A percentile compares a stretch with the other conserved stretches of the same genome.
These are phyloP conservation scores for Pochonia chlamydosporia DNA, from an alignment of 2,329 filamentous ascomycete species.

Conservation along the genomic window DNA sequence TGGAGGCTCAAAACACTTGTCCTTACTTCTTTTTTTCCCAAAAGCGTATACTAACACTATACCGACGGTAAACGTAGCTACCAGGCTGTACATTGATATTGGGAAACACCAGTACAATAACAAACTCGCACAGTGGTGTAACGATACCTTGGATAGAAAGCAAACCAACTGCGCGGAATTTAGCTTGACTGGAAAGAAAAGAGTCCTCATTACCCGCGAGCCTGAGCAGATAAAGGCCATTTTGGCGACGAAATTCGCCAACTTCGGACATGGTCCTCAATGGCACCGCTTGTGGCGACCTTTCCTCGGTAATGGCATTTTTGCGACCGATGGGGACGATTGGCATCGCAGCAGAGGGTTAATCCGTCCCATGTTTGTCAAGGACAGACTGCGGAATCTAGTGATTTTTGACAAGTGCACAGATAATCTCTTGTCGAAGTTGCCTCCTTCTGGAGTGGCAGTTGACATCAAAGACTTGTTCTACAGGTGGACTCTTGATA, in stretches of 20 bases:
- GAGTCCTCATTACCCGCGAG: constrained; percentile 41
- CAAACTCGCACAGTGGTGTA: constrained; percentile 13
- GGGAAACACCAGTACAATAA: constrained; percentile 14
- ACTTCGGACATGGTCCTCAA: constrained; percentile 40
- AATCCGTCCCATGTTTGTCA: constrained; percentile 47
- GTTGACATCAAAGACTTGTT: constrained; percentile 59
- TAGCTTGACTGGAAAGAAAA: constrained; percentile 15
- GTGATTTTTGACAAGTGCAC: constrained; percentile 56
- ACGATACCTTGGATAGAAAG: constrained; percentile 7
- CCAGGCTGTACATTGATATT: constrained; percentile 13
- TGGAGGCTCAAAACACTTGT: neutral
- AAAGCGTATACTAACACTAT: too few species aligned
- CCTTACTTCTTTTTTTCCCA: too few species aligned
- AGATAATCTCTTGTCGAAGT: constrained; percentile 47
- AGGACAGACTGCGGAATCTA: constrained; percentile 42
- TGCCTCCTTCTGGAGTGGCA: constrained; percentile 47
- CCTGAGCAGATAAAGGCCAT: constrained; percentile 52
- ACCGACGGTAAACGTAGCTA: constrained; percentile 11
- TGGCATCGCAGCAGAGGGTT: constrained; percentile 50
- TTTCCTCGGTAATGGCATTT: constrained; percentile 51
- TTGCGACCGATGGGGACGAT: constrained; percentile 43
- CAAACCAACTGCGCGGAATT: constrained; percentile 14
- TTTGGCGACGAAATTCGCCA: constrained; percentile 49
- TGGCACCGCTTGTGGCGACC: constrained; percentile 38
- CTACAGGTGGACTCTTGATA: constrained; percentile 61